phyloP scores from a whole-genome alignment of 371 early-diverging fungal species.

The Mucor indicus region DNA sequence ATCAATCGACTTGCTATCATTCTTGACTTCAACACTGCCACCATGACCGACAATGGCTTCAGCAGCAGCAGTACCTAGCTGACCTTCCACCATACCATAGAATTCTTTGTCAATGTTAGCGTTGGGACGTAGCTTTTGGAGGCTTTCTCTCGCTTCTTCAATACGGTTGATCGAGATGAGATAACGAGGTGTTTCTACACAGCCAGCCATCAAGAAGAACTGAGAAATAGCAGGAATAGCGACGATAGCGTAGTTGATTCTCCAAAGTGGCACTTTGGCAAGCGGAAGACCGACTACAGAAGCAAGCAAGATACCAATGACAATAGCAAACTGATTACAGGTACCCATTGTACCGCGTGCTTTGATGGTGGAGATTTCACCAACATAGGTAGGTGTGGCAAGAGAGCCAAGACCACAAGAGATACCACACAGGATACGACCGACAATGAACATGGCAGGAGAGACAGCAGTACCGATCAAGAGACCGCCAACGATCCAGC shows the following conservation, averaged over 20 bases:
- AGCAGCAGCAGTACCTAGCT: constrained; percentile 27
- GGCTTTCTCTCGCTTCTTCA: constrained; percentile 52
- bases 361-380: constrained; percentile 72
- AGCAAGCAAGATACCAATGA: constrained; percentile 70
- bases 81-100: constrained; percentile 49
- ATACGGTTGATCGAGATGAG: constrained; percentile 55
- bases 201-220: constrained; percentile 58
- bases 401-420: constrained; percentile 79
- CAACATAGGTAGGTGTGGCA: constrained; percentile 77
- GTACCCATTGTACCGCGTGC: constrained; percentile 71
- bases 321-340: constrained; percentile 80
- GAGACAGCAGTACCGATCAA: constrained; percentile 53
- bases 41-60: constrained; percentile 35
- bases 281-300: constrained; percentile 61
- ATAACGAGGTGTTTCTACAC: constrained; percentile 78
- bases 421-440: constrained; percentile 78
- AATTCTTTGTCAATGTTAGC: constrained; percentile 55
- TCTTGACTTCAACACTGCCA: constrained; percentile 19
- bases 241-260: constrained; percentile 60
- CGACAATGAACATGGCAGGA: constrained; percentile 64
- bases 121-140: constrained; percentile 54
- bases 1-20: not conserved
- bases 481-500: constrained; percentile 64
- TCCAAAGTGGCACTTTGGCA: constrained; percentile 64
- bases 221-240: constrained; percentile 72